These are phyloP conservation scores for Tolypocladium pustulatum DNA, from an alignment of 2,329 filamentous ascomycete species.

Conservation along the genomic window DNA sequence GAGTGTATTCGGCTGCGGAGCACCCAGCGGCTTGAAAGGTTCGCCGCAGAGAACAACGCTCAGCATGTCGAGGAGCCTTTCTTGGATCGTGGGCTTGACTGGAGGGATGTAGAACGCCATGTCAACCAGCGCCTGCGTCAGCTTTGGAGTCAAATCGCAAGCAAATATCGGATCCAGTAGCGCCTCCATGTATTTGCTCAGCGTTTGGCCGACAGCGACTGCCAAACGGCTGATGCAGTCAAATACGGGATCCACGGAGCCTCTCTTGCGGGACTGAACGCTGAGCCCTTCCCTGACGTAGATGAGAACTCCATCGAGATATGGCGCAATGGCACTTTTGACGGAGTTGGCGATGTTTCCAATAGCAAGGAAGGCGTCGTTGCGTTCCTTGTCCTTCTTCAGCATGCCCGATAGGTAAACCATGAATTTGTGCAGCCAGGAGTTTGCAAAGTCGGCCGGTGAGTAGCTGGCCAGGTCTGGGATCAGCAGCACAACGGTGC, in stretches of 20 bases:
- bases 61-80: constrained; percentile 85
- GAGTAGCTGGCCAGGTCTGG: constrained; percentile 89
- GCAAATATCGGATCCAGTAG: constrained; percentile 93
- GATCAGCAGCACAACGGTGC: constrained; percentile 83
- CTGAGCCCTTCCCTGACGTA: constrained; percentile 88
- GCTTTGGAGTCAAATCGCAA: constrained; percentile 84
- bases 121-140: constrained; percentile 91
- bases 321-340: constrained; percentile 87
- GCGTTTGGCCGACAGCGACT: constrained; percentile 85
- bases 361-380: constrained; percentile 90
- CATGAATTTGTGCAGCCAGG: constrained; percentile 94
- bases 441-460: constrained; percentile 77
- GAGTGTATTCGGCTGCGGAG: constrained; percentile 73
- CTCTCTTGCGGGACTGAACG: constrained; percentile 58
- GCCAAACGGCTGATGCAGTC: constrained; percentile 96
- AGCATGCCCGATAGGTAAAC: constrained; percentile 87
- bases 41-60: constrained; percentile 89
- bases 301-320: constrained; percentile 86
- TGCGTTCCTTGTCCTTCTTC: constrained; percentile 89
- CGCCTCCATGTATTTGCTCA: constrained; percentile 98
- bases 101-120: constrained; percentile 99
- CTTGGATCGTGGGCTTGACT: constrained; percentile 85
- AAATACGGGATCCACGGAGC: constrained; percentile 71
- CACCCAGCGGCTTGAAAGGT: constrained; percentile 84
- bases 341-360: constrained; percentile 95